Conservation (phyloP, 2,329 filamentous ascomycete genomes). For the Aspergillus cejpii region DNA sequence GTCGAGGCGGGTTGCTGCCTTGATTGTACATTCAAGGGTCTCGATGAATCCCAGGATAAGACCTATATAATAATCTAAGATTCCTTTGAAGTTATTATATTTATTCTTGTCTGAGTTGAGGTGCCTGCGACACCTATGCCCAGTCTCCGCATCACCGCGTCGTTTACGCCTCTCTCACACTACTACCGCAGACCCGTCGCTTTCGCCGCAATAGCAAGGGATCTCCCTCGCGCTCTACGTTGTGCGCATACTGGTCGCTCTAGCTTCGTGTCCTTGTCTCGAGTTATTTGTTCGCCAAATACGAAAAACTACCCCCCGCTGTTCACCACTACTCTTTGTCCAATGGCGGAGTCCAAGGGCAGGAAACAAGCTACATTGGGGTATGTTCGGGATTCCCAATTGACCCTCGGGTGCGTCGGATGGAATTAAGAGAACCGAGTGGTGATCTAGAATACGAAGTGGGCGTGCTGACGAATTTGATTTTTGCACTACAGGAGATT, state of each 20-base stretch:
- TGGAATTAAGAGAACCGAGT: neutral
- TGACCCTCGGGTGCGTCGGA: conserved; percentile 61
- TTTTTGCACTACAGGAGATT: conserved; percentile 62
- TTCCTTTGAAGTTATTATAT: neutral
- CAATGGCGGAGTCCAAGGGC: conserved; percentile 17
- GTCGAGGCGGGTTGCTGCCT: conserved; percentile 6
- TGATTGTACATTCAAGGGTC: neutral
- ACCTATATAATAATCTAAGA: neutral
- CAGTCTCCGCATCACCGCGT: conserved; percentile 5
- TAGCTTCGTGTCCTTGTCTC: neutral
- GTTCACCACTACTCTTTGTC: neutral
- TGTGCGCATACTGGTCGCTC: neutral
- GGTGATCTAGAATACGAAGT: neutral
- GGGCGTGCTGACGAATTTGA: conserved; percentile 4
- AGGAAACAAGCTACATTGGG: conserved; percentile 74
- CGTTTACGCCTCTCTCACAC: conserved; percentile 8
- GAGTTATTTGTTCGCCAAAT: neutral
- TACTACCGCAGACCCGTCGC: conserved; percentile 9
- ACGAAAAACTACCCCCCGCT: neutral
- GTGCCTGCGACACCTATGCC: conserved; percentile 14
- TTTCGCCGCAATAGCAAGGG: conserved; percentile 3
- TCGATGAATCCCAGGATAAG: neutral
- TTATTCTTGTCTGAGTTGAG: neutral
- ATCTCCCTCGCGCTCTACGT: neutral
- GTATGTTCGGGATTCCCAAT: conserved; percentile 74